Evolutionary conservation across 2,329 filamentous ascomycete genomes (phyloP).

Genomic region (Curvularia hawaiiensis): DNA sequence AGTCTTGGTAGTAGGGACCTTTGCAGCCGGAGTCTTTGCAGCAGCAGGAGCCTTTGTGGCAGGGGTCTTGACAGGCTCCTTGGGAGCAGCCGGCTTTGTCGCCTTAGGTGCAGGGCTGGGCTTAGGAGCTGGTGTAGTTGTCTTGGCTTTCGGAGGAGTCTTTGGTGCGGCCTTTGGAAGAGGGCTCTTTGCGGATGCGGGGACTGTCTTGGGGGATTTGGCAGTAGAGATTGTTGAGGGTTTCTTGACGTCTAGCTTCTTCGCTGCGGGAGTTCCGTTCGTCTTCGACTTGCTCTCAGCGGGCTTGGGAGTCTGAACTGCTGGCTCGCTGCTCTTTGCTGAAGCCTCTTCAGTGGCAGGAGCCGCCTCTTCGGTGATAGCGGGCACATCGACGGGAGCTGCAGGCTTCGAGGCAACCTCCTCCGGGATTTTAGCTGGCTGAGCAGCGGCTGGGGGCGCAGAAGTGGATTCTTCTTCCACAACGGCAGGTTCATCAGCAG

Average conservation of each 20-base stretch:
- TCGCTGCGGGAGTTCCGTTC: conserved; percentile 16
- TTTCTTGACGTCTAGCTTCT: conserved; percentile 35
- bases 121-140: conserved; percentile 25
- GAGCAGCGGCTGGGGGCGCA: neutral
- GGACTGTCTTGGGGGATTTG: conserved; percentile 32
- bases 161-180: conserved; percentile 37
- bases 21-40: conserved; percentile 9
- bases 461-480: neutral
- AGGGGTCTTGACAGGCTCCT: conserved; percentile 28
- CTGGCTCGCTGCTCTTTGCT: neutral
- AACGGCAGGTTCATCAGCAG: conserved; percentile 5
- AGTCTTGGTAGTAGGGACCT: conserved; percentile 30
- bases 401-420: conserved; percentile 41
- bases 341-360: conserved; percentile 30
- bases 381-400: conserved; percentile 40
- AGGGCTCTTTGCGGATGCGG: conserved; percentile 37
- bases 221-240: conserved; percentile 41
- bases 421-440: conserved; percentile 29
- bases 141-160: conserved; percentile 38
- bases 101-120: conserved; percentile 25
- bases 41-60: conserved; percentile 16
- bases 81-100: conserved; percentile 30
- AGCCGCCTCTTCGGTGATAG: conserved; percentile 47
- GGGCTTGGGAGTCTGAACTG: conserved; percentile 4
- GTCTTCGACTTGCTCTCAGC: conserved; percentile 22